Evolutionary conservation across 768 basidiomycete genomes (phyloP).

Genomic region (Trametes cingulata): DNA sequence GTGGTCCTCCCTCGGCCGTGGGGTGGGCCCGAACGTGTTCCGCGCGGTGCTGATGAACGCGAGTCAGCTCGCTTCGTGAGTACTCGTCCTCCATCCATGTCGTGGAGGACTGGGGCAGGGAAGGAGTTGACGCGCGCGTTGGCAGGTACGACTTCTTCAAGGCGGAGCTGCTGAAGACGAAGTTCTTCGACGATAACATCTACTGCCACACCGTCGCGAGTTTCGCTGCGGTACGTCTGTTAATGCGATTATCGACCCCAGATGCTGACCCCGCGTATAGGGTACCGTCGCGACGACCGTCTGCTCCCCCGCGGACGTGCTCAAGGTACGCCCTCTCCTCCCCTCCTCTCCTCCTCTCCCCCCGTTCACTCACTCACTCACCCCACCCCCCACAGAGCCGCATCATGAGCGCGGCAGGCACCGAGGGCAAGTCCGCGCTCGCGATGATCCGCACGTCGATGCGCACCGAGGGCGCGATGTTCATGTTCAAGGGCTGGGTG

Average conservation of each 20-base stretch:
- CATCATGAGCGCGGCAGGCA: conserved; percentile 87
- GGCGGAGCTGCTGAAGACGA: conserved; percentile 69
- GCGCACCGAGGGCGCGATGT: conserved; percentile 76
- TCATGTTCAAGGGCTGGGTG: conserved; percentile 93
- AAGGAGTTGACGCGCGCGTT: too few species aligned
- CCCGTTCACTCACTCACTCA: not conserved
- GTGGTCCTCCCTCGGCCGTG: conserved; percentile 68
- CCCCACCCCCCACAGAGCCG: conserved; percentile 56
- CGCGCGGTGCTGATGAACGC: conserved; percentile 90
- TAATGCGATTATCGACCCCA: not conserved
- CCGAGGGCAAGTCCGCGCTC: conserved; percentile 71
- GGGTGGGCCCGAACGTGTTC: conserved; percentile 83
- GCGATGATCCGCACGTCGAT: conserved; percentile 68
- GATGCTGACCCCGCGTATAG: conserved; percentile 38
- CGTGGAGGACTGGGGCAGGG: too few species aligned
- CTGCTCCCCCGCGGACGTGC: conserved; percentile 85
- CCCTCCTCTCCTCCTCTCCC: not conserved
- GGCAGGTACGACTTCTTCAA: conserved; percentile 93
- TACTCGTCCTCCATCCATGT: conserved; percentile 11
- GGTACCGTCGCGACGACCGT: conserved; percentile 89
- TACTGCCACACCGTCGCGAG: conserved; percentile 81
- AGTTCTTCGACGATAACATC: conserved; percentile 81
- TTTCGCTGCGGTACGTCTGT: conserved; percentile 68
- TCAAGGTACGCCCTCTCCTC: conserved; percentile 51
- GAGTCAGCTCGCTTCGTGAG: conserved; percentile 87